Conservation (phyloP, 805 yeast genomes). For the Candida nitratophila region DNA sequence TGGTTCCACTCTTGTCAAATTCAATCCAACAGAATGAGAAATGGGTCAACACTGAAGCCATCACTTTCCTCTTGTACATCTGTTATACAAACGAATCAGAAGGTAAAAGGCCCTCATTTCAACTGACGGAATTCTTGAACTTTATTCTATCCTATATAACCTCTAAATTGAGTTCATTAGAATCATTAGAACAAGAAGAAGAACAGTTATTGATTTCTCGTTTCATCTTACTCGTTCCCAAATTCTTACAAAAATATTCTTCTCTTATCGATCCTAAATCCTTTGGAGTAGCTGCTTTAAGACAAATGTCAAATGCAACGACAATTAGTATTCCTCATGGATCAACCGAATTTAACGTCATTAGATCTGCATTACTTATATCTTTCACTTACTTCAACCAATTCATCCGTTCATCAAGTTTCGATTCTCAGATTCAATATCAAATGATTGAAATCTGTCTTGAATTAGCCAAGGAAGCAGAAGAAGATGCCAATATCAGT, state of each 20-base stretch:
- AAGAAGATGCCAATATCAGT: conserved; percentile 74
- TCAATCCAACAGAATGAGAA: conserved; percentile 2
- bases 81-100: conserved; percentile 34
- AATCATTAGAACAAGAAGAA: conserved; percentile 10
- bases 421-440: conserved; percentile 19
- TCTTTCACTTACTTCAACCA: conserved; percentile 42
- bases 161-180: conserved; percentile 4
- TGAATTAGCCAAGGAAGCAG: conserved; percentile 50
- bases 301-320: conserved; percentile 9
- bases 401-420: conserved; percentile 23
- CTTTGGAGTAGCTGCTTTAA: conserved; percentile 19
- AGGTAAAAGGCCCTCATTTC: conserved; percentile 10
- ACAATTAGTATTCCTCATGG: background rate
- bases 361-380: conserved; percentile 33
- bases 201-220: conserved; percentile 37
- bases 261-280: conserved; percentile 8
- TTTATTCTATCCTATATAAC: conserved; percentile 4
- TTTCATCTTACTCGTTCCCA: conserved; percentile 47
- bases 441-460: conserved; percentile 29
- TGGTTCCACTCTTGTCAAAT: conserved; percentile 12
- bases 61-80: conserved; percentile 32
- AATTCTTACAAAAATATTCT: conserved; percentile 47
- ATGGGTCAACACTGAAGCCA: conserved; percentile 27
- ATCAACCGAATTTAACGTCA: conserved; percentile 12
- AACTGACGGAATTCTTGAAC: conserved; percentile 18